A percentile compares a stretch with the other conserved stretches of the same genome.
Conservation (phyloP, 179 eudicot species). For the Gypsophila paniculata region DNA sequence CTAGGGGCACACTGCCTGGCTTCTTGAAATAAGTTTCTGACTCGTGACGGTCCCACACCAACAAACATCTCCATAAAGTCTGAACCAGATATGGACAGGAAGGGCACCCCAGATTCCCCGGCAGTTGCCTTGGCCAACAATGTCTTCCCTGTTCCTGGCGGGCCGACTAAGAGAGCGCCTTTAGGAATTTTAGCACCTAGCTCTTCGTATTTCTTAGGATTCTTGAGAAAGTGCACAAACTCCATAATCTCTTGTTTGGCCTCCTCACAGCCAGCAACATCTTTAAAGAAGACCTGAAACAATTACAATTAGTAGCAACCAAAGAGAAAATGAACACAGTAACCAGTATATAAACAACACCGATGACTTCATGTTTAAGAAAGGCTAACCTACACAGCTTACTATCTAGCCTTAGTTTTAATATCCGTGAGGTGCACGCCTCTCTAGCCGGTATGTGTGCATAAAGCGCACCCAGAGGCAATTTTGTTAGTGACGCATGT, state of each 20-base stretch:
- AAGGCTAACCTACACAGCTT: background rate
- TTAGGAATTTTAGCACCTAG: constrained; percentile 74
- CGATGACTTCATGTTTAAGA: background rate
- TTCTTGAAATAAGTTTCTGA: constrained; percentile 65
- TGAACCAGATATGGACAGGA: constrained; percentile 68
- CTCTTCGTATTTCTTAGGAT: constrained; percentile 62
- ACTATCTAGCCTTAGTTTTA: too few species aligned
- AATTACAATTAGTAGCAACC: constrained; percentile 5
- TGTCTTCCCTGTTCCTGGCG: constrained; percentile 89
- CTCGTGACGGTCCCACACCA: constrained; percentile 83
- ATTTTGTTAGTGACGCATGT: too few species aligned
- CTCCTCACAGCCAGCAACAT: constrained; percentile 76
- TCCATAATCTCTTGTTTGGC: constrained; percentile 73
- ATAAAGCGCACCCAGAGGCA: too few species aligned
- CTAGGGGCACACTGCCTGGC: constrained; percentile 81
- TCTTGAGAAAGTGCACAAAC: constrained; percentile 72
- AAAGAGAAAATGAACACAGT: background rate
- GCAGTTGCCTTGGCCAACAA: constrained; percentile 84
- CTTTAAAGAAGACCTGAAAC: constrained; percentile 58
- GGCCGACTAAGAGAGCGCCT: constrained; percentile 79
- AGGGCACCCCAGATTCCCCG: constrained; percentile 84
- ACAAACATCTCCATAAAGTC: constrained; percentile 87
- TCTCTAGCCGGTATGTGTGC: too few species aligned
- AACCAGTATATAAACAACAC: background rate
- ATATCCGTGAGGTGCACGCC: too few species aligned